Conservation (phyloP, 2,329 filamentous ascomycete species). For the Curvularia spicifera region DNA sequence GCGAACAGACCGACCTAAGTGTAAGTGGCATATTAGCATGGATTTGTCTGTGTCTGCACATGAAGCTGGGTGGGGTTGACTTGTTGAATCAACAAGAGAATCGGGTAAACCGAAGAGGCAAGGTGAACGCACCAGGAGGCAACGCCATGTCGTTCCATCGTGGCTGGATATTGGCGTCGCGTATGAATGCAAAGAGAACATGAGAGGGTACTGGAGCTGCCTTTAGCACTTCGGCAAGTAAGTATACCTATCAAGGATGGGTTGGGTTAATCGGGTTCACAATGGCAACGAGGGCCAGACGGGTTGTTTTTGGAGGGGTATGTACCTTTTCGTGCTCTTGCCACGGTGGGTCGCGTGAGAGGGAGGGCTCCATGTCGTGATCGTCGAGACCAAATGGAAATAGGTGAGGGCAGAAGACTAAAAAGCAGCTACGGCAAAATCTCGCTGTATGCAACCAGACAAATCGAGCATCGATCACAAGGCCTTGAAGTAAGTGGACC, state of each 20-base stretch:
- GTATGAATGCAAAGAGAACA: slow-evolving; percentile 54
- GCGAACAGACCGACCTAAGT: slow-evolving; percentile 46
- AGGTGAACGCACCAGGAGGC: slow-evolving; percentile 54
- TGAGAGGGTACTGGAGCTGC: slow-evolving; percentile 53
- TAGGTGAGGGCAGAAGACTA: slow-evolving; percentile 34
- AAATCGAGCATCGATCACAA: slow-evolving; percentile 46
- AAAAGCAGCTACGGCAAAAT: slow-evolving; percentile 41
- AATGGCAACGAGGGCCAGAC: slow-evolving; percentile 6
- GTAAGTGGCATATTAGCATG: slow-evolving; percentile 20
- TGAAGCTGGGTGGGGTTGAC: neutral
- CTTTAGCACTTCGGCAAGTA: slow-evolving; percentile 62
- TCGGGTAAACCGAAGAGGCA: neutral
- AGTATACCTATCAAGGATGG: slow-evolving; percentile 40
- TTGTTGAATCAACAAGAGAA: neutral
- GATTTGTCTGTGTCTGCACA: neutral
- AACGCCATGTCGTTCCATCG: slow-evolving; percentile 58
- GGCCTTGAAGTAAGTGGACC: slow-evolving; percentile 42
- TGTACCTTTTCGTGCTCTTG: slow-evolving; percentile 57
- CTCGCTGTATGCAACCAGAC: slow-evolving; percentile 43
- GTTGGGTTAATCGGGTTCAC: slow-evolving; percentile 15
- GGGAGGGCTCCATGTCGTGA: slow-evolving; percentile 50
- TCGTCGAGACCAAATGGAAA: slow-evolving; percentile 19
- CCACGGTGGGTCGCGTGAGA: slow-evolving; percentile 50
- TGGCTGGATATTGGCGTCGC: slow-evolving; percentile 53
- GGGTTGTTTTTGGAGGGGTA: slow-evolving; percentile 17